Base-by-base conservation (phyloP, 2,329 filamentous ascomycete genomes). In the Cercospora zeina region DNA sequence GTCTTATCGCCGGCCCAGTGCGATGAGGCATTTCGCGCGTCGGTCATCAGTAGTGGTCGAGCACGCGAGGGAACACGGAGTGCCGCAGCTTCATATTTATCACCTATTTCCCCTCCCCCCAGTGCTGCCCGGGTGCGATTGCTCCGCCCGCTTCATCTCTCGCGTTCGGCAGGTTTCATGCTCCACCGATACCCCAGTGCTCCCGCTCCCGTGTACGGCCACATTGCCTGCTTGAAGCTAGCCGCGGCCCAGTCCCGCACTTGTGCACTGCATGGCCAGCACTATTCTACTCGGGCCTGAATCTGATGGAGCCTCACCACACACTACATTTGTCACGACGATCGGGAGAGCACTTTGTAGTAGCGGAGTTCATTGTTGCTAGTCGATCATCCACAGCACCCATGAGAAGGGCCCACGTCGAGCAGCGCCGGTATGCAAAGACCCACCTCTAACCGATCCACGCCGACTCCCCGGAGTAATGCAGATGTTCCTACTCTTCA, bases 341-440 rank as follows among this genome's bases (percentile, higher is more conserved):
- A 27, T 3, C 24, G 24, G 3, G 24, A 27, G 24, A 27, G 24
- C 39, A 45, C 21, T 45, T 21, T 45, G 39, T 21, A 45, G 39
- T 45, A 45, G 39, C 39, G 39, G 39, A 45, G 39, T 45, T 45
- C 39, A 45, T 45, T 45, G 39, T 19, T 45, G 39, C 19, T 45
- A 19, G n/a, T n/a, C n/a, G 21, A 21, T 45, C 13, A 45, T 45
- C 39, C n/a, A 45, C 39, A 45, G 10, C 19, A 45, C 9, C 39
- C 39, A 16, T 24, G 11, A 10, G 19, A 16, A 45, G 10, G 13
- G 16, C 13, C 13, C 24, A 21, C 19, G 39, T 21, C 39, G 39
- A 45, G 39, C 39, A 45, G 39, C 21, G 19, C 39, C 13, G 11
- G 8, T 39, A 21, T 24, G 39, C 39, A 45, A 10, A 45, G 39